Evolutionary conservation across 306 rosid species (phyloP).

Genomic region (Corylus avellana): DNA sequence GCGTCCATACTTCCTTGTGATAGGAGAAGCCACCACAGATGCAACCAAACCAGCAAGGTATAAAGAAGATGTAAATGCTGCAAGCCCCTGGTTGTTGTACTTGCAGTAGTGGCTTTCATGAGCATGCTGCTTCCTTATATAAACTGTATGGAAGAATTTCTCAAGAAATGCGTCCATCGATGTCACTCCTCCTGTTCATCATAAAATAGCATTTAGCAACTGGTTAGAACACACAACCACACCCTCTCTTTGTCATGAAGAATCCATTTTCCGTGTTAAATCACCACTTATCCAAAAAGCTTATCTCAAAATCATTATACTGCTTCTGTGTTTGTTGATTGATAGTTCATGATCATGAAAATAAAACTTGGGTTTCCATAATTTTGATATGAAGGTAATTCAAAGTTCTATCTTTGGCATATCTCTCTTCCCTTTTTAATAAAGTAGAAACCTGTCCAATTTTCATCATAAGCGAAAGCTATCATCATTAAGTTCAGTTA

Average conservation of each 20-base stretch:
- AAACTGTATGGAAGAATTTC: constrained; percentile 70
- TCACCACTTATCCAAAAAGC: too few relatives aligned
- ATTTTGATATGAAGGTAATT: not conserved
- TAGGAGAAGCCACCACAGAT: constrained; percentile 71
- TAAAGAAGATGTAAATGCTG: constrained; percentile 88
- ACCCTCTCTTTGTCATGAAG: not conserved
- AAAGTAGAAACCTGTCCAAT: not conserved
- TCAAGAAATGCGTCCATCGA: constrained; percentile 84
- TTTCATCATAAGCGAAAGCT: not conserved
- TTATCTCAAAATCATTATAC: too few relatives aligned
- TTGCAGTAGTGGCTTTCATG: constrained; percentile 92
- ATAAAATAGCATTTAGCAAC: not conserved
- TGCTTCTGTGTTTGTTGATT: not conserved
- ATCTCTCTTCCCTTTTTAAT: not conserved
- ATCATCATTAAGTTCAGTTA: not conserved
- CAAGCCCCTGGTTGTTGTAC: constrained; percentile 76
- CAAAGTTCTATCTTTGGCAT: not conserved
- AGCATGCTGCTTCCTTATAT: constrained; percentile 55
- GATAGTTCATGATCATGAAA: not conserved
- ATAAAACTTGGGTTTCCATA: not conserved
- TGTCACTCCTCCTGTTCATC: constrained; percentile 82
- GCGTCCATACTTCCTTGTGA: constrained; percentile 75
- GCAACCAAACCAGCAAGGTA: constrained; percentile 89
- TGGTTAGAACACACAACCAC: not conserved
- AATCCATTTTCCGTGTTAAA: not conserved